These are phyloP conservation scores for Agastache rugosa DNA, from an alignment of 257 asterid genomes.

Conservation along the genomic window DNA sequence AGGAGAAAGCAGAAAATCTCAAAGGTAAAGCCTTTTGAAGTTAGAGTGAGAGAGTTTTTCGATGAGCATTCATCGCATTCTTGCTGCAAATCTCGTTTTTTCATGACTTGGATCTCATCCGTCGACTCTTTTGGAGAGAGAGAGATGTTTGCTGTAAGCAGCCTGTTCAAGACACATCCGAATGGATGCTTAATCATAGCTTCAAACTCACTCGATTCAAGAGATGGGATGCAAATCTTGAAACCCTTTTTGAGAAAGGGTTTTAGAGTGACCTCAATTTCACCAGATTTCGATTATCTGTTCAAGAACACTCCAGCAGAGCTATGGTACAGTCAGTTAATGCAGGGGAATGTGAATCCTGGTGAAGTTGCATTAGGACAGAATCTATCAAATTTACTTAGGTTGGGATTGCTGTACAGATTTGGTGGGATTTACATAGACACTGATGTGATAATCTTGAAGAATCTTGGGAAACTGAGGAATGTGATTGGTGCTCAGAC, in stretches of 20 bases:
- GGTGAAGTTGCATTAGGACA: slow-evolving; percentile 90
- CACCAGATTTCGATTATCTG: slow-evolving; percentile 71
- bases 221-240: slow-evolving; percentile 58
- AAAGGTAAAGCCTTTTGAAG: slow-evolving; percentile 49
- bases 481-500: slow-evolving; percentile 90
- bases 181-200: slow-evolving; percentile 70
- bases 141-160: slow-evolving; percentile 59
- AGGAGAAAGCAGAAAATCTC: slow-evolving; percentile 37
- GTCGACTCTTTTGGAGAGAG: slow-evolving; percentile 63
- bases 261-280: slow-evolving; percentile 58
- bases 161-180: slow-evolving; percentile 74
- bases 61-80: slow-evolving; percentile 39
- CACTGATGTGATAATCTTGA: slow-evolving; percentile 73
- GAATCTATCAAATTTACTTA: slow-evolving; percentile 84
- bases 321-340: slow-evolving; percentile 65
- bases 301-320: slow-evolving; percentile 74
- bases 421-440: slow-evolving; percentile 93
- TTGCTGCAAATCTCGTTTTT: slow-evolving; percentile 61
- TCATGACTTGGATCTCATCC: slow-evolving; percentile 93
- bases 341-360: slow-evolving; percentile 62
- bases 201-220: slow-evolving; percentile 78
- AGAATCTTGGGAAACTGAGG: slow-evolving; percentile 51
- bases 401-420: slow-evolving; percentile 77
- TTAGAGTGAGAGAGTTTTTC: slow-evolving; percentile 66
- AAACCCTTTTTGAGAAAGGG: slow-evolving; percentile 64